phyloP scores from a whole-genome alignment of 1,139 yeast species.

The Suhomyces choctaworum region DNA sequence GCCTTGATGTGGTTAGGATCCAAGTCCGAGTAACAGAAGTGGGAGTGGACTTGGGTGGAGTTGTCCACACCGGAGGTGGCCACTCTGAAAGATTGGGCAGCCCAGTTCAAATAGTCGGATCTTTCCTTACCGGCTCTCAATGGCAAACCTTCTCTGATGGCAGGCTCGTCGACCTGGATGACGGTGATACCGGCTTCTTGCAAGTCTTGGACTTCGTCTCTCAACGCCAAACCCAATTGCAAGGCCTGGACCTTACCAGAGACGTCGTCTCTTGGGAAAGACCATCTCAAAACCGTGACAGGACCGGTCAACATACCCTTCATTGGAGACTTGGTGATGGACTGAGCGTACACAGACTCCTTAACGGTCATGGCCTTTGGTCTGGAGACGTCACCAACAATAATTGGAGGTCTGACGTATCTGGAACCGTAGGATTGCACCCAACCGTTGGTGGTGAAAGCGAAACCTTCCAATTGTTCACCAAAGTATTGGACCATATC shows the following conservation, averaged over 20 bases:
- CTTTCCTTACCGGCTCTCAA: slow-evolving; percentile 97
- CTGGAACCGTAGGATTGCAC: slow-evolving; percentile 99
- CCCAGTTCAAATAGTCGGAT: slow-evolving; percentile 96
- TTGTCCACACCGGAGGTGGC: slow-evolving; percentile 98
- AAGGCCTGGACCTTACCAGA: slow-evolving; percentile 92
- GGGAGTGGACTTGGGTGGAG: slow-evolving; percentile 97
- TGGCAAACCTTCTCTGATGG: slow-evolving; percentile 99
- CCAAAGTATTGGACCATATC: slow-evolving; percentile 99
- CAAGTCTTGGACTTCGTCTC: slow-evolving; percentile 97
- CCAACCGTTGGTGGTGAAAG: slow-evolving; percentile 99
- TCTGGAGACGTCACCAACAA: slow-evolving; percentile 98
- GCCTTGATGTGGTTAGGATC: slow-evolving; percentile 99
- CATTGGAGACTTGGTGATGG: slow-evolving; percentile 91
- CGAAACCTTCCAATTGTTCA: slow-evolving; percentile 97
- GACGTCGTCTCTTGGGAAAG: slow-evolving; percentile 99
- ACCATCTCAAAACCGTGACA: slow-evolving; percentile 99
- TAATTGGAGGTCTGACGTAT: slow-evolving; percentile 98
- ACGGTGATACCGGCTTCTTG: slow-evolving; percentile 98
- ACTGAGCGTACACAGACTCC: slow-evolving; percentile 99
- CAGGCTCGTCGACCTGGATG: slow-evolving; percentile 99
- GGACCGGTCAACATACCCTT: slow-evolving; percentile 99
- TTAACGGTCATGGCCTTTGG: slow-evolving; percentile 98
- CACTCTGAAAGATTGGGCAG: slow-evolving; percentile 99
- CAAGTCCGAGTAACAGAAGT: slow-evolving; percentile 99
- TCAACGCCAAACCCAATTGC: slow-evolving; percentile 95